A percentile compares a stretch with the other conserved stretches of the same genome.
Evolutionary conservation across 108 stramenopile species (phyloP).

Genomic region (Aurantiochytrium sp.): DNA sequence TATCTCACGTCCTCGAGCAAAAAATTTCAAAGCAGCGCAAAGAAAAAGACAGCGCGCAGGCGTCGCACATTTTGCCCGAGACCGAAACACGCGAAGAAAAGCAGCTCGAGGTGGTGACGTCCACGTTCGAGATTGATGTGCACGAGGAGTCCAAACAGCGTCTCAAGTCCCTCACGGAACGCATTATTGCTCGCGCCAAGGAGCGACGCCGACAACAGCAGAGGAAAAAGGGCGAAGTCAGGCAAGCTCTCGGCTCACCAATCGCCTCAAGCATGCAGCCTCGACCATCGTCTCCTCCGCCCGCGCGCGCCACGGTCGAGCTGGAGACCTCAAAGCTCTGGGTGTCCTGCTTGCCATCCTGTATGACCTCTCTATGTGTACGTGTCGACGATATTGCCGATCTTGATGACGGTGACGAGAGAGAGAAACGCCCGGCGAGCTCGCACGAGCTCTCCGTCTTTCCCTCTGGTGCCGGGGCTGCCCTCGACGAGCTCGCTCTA

Average conservation of each 20-base stretch:
- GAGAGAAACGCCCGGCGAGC: no score
- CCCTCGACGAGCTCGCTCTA: no score
- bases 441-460: no score
- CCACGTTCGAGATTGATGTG: not conserved
- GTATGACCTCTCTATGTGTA: not conserved
- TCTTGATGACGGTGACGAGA: not conserved
- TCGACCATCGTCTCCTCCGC: not conserved
- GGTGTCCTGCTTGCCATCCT: not conserved
- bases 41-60: not conserved
- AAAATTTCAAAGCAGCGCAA: not conserved
- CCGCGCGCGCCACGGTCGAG: not conserved
- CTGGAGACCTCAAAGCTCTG: not conserved
- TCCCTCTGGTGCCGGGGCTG: no score
- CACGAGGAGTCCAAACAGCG: not conserved
- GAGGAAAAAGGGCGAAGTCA: not conserved
- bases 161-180: not conserved
- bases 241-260: not conserved
- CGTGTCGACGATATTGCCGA: not conserved
- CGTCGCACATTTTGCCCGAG: not conserved
- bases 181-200: slow-evolving; percentile 1
- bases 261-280: not conserved
- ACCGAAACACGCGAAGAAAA: no score
- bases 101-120: no score
- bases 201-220: not conserved
- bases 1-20: not conserved